Base-by-base conservation (phyloP, 768 basidiomycete species). In the Lactarius sanguifluus region DNA sequence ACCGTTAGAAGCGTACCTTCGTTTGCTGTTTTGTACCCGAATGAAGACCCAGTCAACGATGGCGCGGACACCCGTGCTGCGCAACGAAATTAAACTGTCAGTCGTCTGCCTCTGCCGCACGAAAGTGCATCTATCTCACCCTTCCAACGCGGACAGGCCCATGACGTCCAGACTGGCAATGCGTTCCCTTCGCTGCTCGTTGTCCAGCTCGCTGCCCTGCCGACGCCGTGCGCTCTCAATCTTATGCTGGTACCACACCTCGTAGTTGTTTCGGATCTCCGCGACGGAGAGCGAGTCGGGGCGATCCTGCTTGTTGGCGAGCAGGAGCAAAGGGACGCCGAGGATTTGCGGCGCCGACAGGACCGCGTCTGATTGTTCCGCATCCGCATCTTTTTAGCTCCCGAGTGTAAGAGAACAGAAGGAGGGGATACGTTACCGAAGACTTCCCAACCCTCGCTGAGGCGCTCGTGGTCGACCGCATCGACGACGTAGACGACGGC, bases 401-500 rank as follows among this genome's bases (percentile, higher is more conserved):
- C 76, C 59, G 72, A 64, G 55, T 12, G 18, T 56, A 34, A 32
- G 60, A 55, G 62, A 47, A 47, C 41, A 32, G 59, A 23, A 55
- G 45, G 59, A 28, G 32, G 28, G 32, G 43, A 13, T 16, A 6
- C 77, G 91, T 64, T 76, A 97, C 96, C 95, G 72, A 99, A 98
- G 9, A 94, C 96, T 69, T 94, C 91, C 96, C 96, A 98, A 18
- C 94, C 93, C 81, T 98, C 97, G 57, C 88, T 85, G 32, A 98
- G 80, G 45, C 96, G 81, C 72, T 93, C 94, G 40, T 88, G 80
- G 80, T 99, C 96, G 69, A 90, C 86, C 10, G 95, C 94, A 75
- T 99, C 97, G 61, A 99, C 86, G 60, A 98, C 91, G 72, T 92
- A 99, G 47, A 91, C 94, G 55, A 98, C 93, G 9, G 96, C 96